Percentiles rank a stretch among this genome's conserved stretches.
Evolutionary conservation across 805 yeast genomes (phyloP).

Genomic region (Candida gorgasii): DNA sequence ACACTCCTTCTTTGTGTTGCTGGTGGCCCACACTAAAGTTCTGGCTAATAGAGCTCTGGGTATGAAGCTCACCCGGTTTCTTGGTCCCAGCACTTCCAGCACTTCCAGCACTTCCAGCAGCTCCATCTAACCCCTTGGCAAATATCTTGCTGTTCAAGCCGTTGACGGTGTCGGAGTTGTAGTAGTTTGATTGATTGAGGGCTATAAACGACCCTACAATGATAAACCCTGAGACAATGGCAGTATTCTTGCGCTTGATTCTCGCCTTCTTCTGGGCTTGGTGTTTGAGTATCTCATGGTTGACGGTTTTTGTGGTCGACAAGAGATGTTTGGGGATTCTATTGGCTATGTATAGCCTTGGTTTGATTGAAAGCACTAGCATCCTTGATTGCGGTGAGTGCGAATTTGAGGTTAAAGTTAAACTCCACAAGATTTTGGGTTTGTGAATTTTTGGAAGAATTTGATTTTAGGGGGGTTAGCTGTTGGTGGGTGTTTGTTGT

Average conservation of each 20-base stretch:
- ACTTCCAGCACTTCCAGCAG: constrained; percentile 8
- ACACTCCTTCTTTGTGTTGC: constrained; percentile 56
- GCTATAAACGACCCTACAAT: constrained; percentile 45
- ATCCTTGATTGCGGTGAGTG: constrained; percentile 18
- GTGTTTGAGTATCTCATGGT: constrained; percentile 1
- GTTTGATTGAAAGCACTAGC: constrained; percentile 23
- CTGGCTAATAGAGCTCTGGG: constrained; percentile 48
- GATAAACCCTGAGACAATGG: constrained; percentile 41
- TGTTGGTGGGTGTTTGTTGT: too few relatives aligned
- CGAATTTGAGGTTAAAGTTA: neutral
- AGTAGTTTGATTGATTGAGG: constrained; percentile 41
- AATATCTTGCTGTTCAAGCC: constrained; percentile 6
- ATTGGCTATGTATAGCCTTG: constrained; percentile 21
- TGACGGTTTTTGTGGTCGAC: constrained; percentile 2
- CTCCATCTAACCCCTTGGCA: constrained; percentile 2
- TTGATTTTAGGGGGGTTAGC: too few relatives aligned
- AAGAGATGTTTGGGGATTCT: constrained; percentile 9
- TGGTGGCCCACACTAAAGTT: constrained; percentile 43
- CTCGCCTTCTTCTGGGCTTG: constrained; percentile 1
- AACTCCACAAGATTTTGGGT: neutral
- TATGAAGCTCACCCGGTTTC: constrained; percentile 20
- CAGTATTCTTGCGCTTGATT: constrained; percentile 19
- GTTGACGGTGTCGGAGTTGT: constrained; percentile 36
- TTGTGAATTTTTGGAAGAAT: neutral
- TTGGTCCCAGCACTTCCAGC: constrained; percentile 4